Evolutionary conservation across 805 yeast genomes (phyloP).

Genomic region (Maudiozyma pseudohumilis): DNA sequence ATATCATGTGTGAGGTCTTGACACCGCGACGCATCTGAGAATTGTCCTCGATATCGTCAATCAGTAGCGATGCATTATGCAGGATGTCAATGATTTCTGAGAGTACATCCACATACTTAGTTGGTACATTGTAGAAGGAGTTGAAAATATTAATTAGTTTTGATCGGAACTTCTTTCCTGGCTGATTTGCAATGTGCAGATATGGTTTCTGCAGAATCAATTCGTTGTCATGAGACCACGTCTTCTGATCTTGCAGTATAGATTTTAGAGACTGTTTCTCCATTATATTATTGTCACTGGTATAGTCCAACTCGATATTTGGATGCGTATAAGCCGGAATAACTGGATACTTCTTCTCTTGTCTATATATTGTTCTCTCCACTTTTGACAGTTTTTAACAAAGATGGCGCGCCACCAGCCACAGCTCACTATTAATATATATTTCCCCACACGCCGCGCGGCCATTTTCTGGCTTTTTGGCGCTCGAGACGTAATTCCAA

Average conservation of each 20-base stretch:
- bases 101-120: conserved; percentile 31
- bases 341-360: too few relatives aligned
- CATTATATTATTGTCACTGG: conserved; percentile 1
- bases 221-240: conserved; percentile 27
- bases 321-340: too few relatives aligned
- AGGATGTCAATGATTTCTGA: conserved; percentile 44
- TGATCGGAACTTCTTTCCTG: conserved; percentile 50
- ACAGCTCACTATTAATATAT: too few relatives aligned
- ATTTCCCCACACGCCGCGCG: too few relatives aligned
- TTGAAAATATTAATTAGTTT: conserved; percentile 45
- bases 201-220: conserved; percentile 36
- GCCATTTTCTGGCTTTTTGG: too few relatives aligned
- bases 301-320: too few relatives aligned
- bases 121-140: conserved; percentile 37
- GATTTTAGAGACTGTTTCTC: conserved; percentile 1
- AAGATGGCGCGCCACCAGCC: too few relatives aligned
- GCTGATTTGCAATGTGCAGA: conserved; percentile 37
- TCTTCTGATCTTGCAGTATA: conserved; percentile 13
- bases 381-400: too few relatives aligned
- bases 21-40: conserved; percentile 64
- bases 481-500: too few relatives aligned
- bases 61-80: conserved; percentile 57
- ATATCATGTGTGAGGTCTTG: conserved; percentile 70
- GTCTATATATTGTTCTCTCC: too few relatives aligned
- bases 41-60: conserved; percentile 85